Percentiles rank a stretch among this genome's conserved stretches.
These are phyloP conservation scores for Starmerella sp. DNA, from an alignment of 805 yeast genomes.

Conservation along the genomic window DNA sequence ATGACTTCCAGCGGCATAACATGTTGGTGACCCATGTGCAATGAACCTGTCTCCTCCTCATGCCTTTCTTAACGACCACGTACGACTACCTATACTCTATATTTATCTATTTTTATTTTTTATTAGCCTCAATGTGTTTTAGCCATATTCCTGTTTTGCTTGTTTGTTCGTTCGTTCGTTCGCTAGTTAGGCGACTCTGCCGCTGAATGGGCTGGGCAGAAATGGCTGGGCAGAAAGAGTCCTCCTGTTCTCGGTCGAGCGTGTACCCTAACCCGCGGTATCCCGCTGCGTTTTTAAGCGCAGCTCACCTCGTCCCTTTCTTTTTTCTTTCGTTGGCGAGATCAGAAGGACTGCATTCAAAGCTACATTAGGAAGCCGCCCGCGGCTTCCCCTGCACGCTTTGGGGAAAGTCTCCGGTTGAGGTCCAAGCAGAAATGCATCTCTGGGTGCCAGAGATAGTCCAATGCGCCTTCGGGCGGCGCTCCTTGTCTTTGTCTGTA, in stretches of 20 bases:
- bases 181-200: no score
- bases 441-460: constrained; percentile 6
- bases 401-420: constrained; percentile 31
- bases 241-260: not conserved
- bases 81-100: not conserved
- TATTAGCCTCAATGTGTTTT: not conserved
- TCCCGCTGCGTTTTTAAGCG: constrained; percentile 1
- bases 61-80: not conserved
- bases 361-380: constrained; percentile 22
- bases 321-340: constrained; percentile 15
- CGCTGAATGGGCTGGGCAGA: no score
- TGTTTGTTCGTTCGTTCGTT: no score
- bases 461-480: constrained; percentile 2
- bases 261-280: not conserved
- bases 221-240: not conserved
- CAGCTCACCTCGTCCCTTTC: not conserved
- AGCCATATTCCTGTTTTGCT: not conserved
- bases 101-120: not conserved
- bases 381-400: constrained; percentile 20
- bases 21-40: constrained; percentile 1
- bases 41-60: not conserved
- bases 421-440: constrained; percentile 24
- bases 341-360: constrained; percentile 23
- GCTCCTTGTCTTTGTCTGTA: constrained; percentile 6
- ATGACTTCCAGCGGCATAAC: not conserved